Evolutionary conservation across 305 asterid species (phyloP).

Genomic region (Plantago rigida): DNA sequence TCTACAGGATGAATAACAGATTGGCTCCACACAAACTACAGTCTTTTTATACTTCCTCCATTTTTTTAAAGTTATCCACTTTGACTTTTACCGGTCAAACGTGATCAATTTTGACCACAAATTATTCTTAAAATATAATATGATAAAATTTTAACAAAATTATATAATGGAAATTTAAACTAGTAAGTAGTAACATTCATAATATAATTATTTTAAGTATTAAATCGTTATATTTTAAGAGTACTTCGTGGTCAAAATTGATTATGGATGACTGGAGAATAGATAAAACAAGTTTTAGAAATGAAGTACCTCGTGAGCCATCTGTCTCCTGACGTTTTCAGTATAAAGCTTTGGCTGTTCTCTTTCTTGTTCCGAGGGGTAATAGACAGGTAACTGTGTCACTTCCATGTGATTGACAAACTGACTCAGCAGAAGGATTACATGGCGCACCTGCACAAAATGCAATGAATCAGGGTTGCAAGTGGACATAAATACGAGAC

Average conservation of each 20-base stretch:
- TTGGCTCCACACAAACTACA: constrained; percentile 6
- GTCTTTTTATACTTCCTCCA: background rate
- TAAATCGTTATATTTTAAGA: no score
- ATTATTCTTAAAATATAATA: no score
- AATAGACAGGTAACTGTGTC: constrained; percentile 43
- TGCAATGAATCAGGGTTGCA: constrained; percentile 12
- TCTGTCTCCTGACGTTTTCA: constrained; percentile 51
- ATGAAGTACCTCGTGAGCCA: constrained; percentile 62
- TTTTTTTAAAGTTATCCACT: no score
- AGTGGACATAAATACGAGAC: background rate
- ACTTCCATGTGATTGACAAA: constrained; percentile 65
- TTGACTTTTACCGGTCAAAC: no score
- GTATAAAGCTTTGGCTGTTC: constrained; percentile 63
- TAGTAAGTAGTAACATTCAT: no score
- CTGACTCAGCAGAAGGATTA: constrained; percentile 58
- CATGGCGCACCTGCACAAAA: constrained; percentile 45
- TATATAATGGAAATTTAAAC: no score
- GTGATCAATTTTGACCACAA: no score
- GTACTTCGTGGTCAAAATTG: no score
- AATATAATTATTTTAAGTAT: no score
- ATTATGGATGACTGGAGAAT: no score
- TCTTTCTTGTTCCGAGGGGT: constrained; percentile 58
- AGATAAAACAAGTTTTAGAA: constrained; percentile 13
- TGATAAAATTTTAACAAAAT: no score
- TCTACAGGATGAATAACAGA: constrained; percentile 8